These are phyloP conservation scores for Gillenia trifoliata DNA, from an alignment of 306 rosid species.

Conservation along the genomic window DNA sequence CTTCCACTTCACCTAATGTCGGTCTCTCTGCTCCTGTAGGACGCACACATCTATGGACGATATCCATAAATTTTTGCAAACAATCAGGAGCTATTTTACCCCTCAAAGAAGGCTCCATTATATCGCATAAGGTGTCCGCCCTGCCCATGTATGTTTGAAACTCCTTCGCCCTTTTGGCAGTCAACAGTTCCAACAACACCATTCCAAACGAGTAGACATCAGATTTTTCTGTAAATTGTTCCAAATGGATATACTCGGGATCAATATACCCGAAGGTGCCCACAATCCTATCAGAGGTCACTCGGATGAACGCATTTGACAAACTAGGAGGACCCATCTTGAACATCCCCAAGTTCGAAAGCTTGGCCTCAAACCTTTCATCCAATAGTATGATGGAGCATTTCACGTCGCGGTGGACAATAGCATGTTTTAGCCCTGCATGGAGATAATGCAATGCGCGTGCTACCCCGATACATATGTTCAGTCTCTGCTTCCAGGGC, in stretches of 20 bases:
- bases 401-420: constrained; percentile 8
- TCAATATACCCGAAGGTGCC: constrained; percentile 6
- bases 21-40: neutral
- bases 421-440: neutral
- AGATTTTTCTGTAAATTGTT: neutral
- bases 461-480: neutral
- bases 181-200: neutral
- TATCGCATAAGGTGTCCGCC: neutral
- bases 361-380: neutral
- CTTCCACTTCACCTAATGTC: neutral
- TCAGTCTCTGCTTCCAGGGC: constrained; percentile 4
- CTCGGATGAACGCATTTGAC: neutral
- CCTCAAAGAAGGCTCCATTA: neutral
- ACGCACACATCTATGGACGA: neutral
- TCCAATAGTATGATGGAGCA: neutral
- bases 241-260: neutral
- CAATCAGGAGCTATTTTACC: neutral
- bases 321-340: neutral
- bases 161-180: neutral
- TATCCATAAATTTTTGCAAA: neutral
- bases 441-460: constrained; percentile 3
- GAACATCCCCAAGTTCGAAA: neutral
- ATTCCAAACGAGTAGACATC: constrained; percentile 6
- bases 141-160: no score
- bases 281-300: neutral